Evolutionary conservation across 1,284 basidiomycete species (phyloP).

Genomic region (Pascua sp.): DNA sequence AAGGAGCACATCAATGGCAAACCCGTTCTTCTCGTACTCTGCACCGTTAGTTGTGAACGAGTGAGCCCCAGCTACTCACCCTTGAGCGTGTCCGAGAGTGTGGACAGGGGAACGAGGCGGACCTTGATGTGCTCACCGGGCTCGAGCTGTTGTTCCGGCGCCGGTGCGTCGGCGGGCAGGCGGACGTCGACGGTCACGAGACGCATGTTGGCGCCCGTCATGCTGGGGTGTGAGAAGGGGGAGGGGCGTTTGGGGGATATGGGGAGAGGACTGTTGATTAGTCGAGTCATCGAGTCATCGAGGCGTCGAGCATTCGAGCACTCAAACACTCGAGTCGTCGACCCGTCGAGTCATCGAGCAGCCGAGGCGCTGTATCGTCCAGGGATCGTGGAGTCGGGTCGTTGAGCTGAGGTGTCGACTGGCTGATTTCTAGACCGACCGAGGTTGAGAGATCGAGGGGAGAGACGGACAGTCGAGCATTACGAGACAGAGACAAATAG

Average conservation of each 20-base stretch:
- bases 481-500: background rate
- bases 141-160: constrained; percentile 46
- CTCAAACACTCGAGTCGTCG: no score
- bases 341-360: no score
- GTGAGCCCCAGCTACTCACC: constrained; percentile 51
- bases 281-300: no score
- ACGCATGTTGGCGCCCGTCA: constrained; percentile 53
- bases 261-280: background rate
- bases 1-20: constrained; percentile 71
- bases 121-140: constrained; percentile 75
- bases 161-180: constrained; percentile 44
- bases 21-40: constrained; percentile 72
- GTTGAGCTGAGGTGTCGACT: no score
- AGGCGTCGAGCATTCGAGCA: no score
- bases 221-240: constrained; percentile 24
- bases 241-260: background rate
- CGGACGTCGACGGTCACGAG: constrained; percentile 51
- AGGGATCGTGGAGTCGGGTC: no score
- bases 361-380: no score
- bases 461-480: no score
- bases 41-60: background rate
- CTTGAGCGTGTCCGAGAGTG: constrained; percentile 62
- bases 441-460: no score
- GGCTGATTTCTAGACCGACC: no score
- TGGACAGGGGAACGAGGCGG: constrained; percentile 64